Evolutionary conservation across 169 alveolate genomes (phyloP), one percentile per base, ranked within the genome.

Genomic region (Plasmodium falciparum): DNA sequence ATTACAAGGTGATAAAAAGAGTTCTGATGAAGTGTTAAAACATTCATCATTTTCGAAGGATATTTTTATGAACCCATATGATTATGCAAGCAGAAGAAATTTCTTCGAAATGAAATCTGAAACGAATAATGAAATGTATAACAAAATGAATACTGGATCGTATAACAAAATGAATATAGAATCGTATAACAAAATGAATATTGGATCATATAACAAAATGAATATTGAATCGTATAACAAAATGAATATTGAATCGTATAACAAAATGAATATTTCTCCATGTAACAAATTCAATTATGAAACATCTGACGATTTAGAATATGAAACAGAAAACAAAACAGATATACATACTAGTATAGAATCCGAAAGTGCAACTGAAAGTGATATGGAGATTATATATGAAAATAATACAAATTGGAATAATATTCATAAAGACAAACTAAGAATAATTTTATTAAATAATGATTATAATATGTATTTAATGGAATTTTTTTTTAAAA

Each of bases 401-500:
- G 52, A 8, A 47, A 13, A 56, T 17, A 56, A 56, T 56, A 9
- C 7, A 56, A 56, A 56, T 56, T 17, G 17, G 22, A 13, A 56
- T 56, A 56, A 47, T 15, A 63, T 50, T 15, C 20, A 49, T 45
- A 78, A 66, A 22, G 78, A 78, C 50, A 65, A 29, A 22, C 17
- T 78, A n/a, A 78, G 66, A 78, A 78, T 78, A 43, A 52, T 78
- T 20, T 59, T 78, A 22, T 61, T 78, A 78, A 76, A 78, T 52
- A 78, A 78, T 78, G 75, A 78, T 66, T 65, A 78, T 47, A 78
- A 78, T 24, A 22, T 78, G 20, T 78, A 78, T 49, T 45, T 78
- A 49, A 78, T 78, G 17, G 72, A 66, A 49, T 78, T 78, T 76
- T 78, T 78, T 76, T 66, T 78, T 65, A 78, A 78, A 78, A 65